Evolutionary conservation across 495 filamentous ascomycete genomes (phyloP), one percentile per base, ranked within the genome.

Genomic region (Aspergillus affinis): DNA sequence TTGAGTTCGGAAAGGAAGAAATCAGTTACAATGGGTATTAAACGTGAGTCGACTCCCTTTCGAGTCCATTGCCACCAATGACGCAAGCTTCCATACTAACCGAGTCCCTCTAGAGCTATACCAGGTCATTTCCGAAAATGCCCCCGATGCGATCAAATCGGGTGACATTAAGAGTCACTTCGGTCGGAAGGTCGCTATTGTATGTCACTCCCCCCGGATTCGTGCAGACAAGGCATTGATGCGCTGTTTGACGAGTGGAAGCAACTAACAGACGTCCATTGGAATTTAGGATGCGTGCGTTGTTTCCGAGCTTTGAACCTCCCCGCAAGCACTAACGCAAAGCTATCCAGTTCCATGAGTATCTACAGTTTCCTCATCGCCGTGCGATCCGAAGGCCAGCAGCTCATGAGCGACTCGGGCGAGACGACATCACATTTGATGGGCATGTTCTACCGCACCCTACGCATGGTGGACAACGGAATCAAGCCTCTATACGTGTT

Each of bases 91-190:
- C 55, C 50, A 69, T 55, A n/a, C 61, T 23, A 19, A 51, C 26
- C 52, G 15, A 32, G 18, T 26, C 30, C 30, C 41, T 18, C 12
- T 65, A 88, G 86, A 88, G 50, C 88, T 97, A 30, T 92, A 86
- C 75, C 84, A 87, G 61, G 84, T 98, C 68, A 92, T 98, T 76
- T 86, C 88, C 58, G 94, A 98, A 61, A 88, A 97, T 74, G 89
- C 89, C 58, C 91, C 93, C 23, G 90, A 92, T 79, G 90, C 94
- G n/a, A 84, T 97, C 80, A 96, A 96, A 72, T 85, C 89, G 58
- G 92, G 94, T 54, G 95, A 98, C 63, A 98, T 98, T 78, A 98
- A 98, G 76, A 93, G 91, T 59, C 95, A 98, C 48, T 98, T 98
- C 66, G 94, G 94, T 63, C 87, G 94, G 64, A 98, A 97, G 75